phyloP scores from a whole-genome alignment of 2,329 filamentous ascomycete genomes.

The Aspergillus oerlinghausenensis region DNA sequence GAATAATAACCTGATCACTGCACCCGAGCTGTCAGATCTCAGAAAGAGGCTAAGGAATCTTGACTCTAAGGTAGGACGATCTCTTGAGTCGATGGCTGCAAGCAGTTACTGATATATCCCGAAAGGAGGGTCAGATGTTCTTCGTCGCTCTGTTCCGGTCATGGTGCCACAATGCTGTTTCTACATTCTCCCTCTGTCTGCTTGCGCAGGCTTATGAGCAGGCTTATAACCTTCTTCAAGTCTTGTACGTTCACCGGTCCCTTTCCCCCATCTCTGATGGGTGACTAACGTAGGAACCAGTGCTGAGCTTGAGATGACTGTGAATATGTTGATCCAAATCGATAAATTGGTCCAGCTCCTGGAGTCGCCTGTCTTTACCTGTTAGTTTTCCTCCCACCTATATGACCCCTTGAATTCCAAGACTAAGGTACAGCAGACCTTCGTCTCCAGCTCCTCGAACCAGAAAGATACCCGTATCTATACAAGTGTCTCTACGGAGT shows the following conservation, averaged over 20 bases:
- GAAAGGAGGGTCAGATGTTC: slow-evolving; percentile 83
- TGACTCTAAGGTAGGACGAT: slow-evolving; percentile 64
- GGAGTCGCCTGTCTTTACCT: slow-evolving; percentile 96
- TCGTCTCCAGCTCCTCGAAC: slow-evolving; percentile 88
- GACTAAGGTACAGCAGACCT: slow-evolving; percentile 59
- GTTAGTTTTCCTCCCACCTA: slow-evolving; percentile 48
- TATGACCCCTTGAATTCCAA: neutral
- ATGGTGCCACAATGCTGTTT: slow-evolving; percentile 98
- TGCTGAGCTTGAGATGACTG: slow-evolving; percentile 96
- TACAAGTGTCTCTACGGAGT: slow-evolving; percentile 98
- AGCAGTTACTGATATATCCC: slow-evolving; percentile 14
- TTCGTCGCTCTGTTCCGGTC: slow-evolving; percentile 92
- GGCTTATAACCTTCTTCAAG: slow-evolving; percentile 90
- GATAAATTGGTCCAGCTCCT: slow-evolving; percentile 96
- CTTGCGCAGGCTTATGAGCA: slow-evolving; percentile 97
- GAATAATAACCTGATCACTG: slow-evolving; percentile 98
- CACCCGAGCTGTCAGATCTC: slow-evolving; percentile 85
- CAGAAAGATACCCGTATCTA: slow-evolving; percentile 87
- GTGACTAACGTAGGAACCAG: slow-evolving; percentile 45
- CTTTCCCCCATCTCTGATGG: neutral
- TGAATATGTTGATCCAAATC: slow-evolving; percentile 97
- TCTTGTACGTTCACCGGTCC: slow-evolving; percentile 63
- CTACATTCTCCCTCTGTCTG: slow-evolving; percentile 91
- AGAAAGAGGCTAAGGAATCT: slow-evolving; percentile 85
- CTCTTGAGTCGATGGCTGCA: neutral